phyloP scores from a whole-genome alignment of 495 filamentous ascomycete species.

The Venustampulla echinocandica region DNA sequence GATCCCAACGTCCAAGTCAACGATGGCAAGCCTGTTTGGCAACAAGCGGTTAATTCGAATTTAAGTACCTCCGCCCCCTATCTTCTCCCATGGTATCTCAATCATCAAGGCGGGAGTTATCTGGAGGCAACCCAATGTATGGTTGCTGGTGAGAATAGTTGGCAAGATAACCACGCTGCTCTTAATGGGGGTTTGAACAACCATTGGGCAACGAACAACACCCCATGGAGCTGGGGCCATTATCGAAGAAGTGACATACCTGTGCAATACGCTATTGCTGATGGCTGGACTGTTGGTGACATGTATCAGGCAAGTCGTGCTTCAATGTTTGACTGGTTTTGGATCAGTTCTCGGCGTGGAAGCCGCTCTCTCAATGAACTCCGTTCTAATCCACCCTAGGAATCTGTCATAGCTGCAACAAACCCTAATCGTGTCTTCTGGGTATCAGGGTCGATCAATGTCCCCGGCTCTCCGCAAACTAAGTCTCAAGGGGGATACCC shows the following conservation, averaged over 20 bases:
- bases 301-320: constrained; percentile 41
- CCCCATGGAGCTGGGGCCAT: constrained; percentile 46
- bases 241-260: constrained; percentile 41
- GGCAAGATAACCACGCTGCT: constrained; percentile 41
- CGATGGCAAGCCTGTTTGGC: constrained; percentile 36
- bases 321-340: neutral
- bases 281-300: constrained; percentile 45
- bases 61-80: constrained; percentile 23
- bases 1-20: constrained; percentile 51
- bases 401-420: constrained; percentile 44
- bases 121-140: constrained; percentile 46
- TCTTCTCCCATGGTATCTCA: constrained; percentile 46
- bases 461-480: constrained; percentile 39
- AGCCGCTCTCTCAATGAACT: neutral
- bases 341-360: neutral
- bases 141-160: constrained; percentile 42
- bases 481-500: constrained; percentile 35
- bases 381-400: constrained; percentile 23
- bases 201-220: constrained; percentile 44
- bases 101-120: constrained; percentile 38
- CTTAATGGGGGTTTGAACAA: constrained; percentile 43
- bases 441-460: constrained; percentile 44
- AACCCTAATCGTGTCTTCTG: constrained; percentile 49
- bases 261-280: constrained; percentile 45
- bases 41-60: constrained; percentile 34